Evolutionary conservation across 805 yeast species (phyloP), one percentile per base, ranked within the genome.

Genomic region (Wickerhamiella sorbophila): DNA sequence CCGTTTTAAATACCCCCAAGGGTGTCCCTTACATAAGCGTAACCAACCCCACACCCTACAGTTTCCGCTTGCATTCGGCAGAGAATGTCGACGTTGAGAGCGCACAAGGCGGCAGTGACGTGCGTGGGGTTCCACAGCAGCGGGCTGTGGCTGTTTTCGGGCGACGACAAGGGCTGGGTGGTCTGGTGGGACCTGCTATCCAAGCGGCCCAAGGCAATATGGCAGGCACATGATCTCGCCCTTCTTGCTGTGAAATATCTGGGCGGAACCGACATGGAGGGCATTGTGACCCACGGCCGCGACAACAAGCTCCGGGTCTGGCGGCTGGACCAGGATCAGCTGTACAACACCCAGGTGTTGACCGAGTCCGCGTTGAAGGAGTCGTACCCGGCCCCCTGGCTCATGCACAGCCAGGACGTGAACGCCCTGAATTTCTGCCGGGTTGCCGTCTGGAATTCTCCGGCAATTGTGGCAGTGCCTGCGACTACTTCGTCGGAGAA

Each of bases 341-440:
- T 18, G 19, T 24, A 76, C 77, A 78, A 55, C 58, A 44, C 46
- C 59, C 21, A 31, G 10, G 39, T 61, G 33, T 56, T 63, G 10
- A 33, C 50, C 26, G 8, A 24, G 5, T 44, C 53, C 31, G 15
- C 21, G n/a, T 40, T 40, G 39, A 54, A 58, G 31, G 34, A 15
- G 4, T 27, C 22, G 9, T 59, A 56, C 51, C 48, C 51, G 18
- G 42, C 41, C 22, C 66, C 66, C 5, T 52, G 59, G 49, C 48
- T 59, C 26, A 56, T 63, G 1, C 66, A 69, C 46, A 67, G 70
- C 15, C 64, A 79, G 48, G 86, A 86, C 4, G 79, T 80, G 34
- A 84, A 84, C 56, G 66, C 83, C 3, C 61, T 84, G 48, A 83
- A 81, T 51, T 84, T 78, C 56, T 71, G 85, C 49, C 74, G 76